A percentile compares a stretch with the other conserved stretches of the same genome.
phyloP scores from a whole-genome alignment of 2,329 filamentous ascomycete genomes.

The Chaetomiaceae sp. region DNA sequence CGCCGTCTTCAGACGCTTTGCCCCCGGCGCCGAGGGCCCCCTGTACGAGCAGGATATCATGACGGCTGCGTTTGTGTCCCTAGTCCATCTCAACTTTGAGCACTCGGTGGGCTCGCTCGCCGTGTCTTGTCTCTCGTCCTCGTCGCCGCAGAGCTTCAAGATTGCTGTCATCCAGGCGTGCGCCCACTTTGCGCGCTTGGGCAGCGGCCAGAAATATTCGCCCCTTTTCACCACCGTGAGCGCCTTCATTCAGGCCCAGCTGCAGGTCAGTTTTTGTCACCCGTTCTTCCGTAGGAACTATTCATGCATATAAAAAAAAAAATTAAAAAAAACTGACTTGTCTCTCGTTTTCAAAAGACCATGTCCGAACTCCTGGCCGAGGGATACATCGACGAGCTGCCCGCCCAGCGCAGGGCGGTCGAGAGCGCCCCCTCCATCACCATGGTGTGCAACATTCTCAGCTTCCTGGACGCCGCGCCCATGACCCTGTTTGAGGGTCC shows the following conservation, averaged over 20 bases:
- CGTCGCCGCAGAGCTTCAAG: slow-evolving; percentile 55
- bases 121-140: slow-evolving; percentile 52
- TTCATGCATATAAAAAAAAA: too few species aligned
- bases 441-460: slow-evolving; percentile 49
- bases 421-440: slow-evolving; percentile 37
- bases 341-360: slow-evolving; percentile 32
- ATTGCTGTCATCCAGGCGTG: slow-evolving; percentile 59
- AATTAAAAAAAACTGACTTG: too few species aligned
- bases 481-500: slow-evolving; percentile 42
- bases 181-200: slow-evolving; percentile 55
- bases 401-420: slow-evolving; percentile 36
- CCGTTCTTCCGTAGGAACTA: too few species aligned
- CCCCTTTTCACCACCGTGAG: slow-evolving; percentile 52
- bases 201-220: slow-evolving; percentile 45
- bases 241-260: slow-evolving; percentile 51
- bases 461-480: slow-evolving; percentile 53
- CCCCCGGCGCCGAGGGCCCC: slow-evolving; percentile 42
- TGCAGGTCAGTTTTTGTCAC: slow-evolving; percentile 51
- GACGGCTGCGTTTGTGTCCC: slow-evolving; percentile 61
- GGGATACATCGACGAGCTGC: slow-evolving; percentile 36
- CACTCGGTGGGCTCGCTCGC: slow-evolving; percentile 52
- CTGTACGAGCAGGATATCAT: slow-evolving; percentile 60
- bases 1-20: slow-evolving; percentile 55
- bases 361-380: slow-evolving; percentile 37
- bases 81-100: slow-evolving; percentile 58